These are phyloP conservation scores for Akebia trifoliata DNA, from an alignment of 164 flowering plant genomes.

Conservation along the genomic window DNA sequence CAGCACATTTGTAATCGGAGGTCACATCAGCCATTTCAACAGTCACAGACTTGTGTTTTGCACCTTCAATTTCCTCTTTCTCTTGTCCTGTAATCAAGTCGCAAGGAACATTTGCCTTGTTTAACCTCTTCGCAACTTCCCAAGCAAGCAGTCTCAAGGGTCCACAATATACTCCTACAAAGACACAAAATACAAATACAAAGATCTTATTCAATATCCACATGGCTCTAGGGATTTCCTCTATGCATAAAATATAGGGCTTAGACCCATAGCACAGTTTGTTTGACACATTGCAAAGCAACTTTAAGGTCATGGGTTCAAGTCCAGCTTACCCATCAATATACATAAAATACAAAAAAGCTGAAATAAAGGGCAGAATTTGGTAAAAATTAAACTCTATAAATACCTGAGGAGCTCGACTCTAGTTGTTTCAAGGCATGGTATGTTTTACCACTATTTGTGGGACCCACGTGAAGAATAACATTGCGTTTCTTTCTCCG, in stretches of 20 bases:
- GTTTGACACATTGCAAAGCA: too few relatives aligned
- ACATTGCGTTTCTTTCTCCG: constrained; percentile 70
- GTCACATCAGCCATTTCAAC: constrained; percentile 95
- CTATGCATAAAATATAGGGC: too few relatives aligned
- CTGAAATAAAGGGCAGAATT: background rate
- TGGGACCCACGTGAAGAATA: constrained; percentile 88
- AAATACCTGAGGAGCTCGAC: constrained; percentile 66
- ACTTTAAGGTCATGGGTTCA: too few relatives aligned
- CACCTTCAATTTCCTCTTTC: constrained; percentile 73
- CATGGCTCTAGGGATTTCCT: too few relatives aligned
- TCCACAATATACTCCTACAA: constrained; percentile 85
- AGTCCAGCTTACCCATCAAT: too few relatives aligned
- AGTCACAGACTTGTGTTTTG: constrained; percentile 83
- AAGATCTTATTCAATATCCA: too few relatives aligned
- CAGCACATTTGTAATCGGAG: constrained; percentile 66
- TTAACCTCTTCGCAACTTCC: constrained; percentile 86
- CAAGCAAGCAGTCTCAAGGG: constrained; percentile 91
- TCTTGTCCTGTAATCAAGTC: constrained; percentile 91
- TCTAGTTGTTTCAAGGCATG: constrained; percentile 74
- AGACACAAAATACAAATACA: background rate
- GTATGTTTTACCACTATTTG: constrained; percentile 97
- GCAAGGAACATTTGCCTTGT: constrained; percentile 82
- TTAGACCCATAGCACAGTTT: too few relatives aligned
- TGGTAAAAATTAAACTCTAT: background rate
- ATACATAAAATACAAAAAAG: background rate